Base-by-base conservation (phyloP, 1,139 yeast species). In the Candida sp. region DNA sequence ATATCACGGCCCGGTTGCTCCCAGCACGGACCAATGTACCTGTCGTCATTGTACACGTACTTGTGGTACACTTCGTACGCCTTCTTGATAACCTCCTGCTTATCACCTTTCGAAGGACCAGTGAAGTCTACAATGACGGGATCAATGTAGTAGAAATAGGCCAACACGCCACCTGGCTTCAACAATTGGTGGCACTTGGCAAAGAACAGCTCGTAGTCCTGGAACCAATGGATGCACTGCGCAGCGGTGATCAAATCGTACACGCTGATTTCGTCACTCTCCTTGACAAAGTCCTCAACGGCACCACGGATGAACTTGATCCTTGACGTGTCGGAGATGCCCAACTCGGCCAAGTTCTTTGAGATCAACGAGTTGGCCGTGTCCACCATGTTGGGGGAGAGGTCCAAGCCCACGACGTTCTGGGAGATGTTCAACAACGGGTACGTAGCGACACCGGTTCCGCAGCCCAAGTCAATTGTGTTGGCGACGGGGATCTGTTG, bases 191-290 rank as follows among this genome's bases (percentile, higher is more conserved):
- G 66, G 22, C 66, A 58, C 28, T 62, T 63, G 7, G 53, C 51
- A 56, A 75, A 77, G 51, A 76, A 73, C 5, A 56, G 43, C 12
- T 64, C 66, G 56, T 66, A 72, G 53, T 75, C 78, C 45, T 68
- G 58, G 49, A 76, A 73, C 82, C 82, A 77, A 54, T 77, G 82
- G 42, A 77, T 65, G 53, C 81, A 76, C 54, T 77, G 78, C 4
- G 81, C 82, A 5, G 77, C 80, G 7, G 78, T 73, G 35, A 77
- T 70, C 51, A 77, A 65, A 53, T 73, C 79, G 42, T 69, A 58
- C 6, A 67, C 54, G 0, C 54, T 63, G 4, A 57, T 52, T 38
- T 62, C 63, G 4, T 49, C 50, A n/a, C 52, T 58, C 25, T 41
- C 26, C 35, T 55, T 59, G 9, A 70, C 59, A 47, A 73, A 68